Evolutionary conservation across 2,329 filamentous ascomycete genomes (phyloP).

Genomic region (Colletotrichum endophyticum): DNA sequence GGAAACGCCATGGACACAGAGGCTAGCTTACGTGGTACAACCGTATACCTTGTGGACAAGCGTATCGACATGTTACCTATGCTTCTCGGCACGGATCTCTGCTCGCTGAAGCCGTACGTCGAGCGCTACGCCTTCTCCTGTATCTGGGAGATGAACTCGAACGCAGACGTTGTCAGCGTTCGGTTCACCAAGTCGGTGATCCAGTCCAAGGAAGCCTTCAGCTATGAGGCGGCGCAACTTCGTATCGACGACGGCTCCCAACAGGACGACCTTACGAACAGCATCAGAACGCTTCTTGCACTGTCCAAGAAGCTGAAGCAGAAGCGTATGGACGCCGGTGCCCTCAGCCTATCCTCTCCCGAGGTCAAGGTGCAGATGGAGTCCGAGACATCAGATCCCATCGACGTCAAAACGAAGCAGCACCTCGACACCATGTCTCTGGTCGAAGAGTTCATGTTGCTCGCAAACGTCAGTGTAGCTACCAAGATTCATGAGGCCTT

Average conservation of each 20-base stretch:
- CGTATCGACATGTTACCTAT: slow-evolving; percentile 99
- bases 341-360: slow-evolving; percentile 93
- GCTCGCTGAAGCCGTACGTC: slow-evolving; percentile 97
- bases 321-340: slow-evolving; percentile 95
- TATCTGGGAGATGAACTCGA: slow-evolving; percentile 84
- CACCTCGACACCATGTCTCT: slow-evolving; percentile 95
- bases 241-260: slow-evolving; percentile 90
- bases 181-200: slow-evolving; percentile 98
- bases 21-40: slow-evolving; percentile 91
- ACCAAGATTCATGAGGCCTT: slow-evolving; percentile 89
- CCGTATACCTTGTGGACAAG: slow-evolving; percentile 97
- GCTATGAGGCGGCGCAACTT: slow-evolving; percentile 94
- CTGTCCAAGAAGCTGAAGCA: slow-evolving; percentile 93
- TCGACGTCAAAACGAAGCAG: slow-evolving; percentile 95
- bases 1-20: slow-evolving; percentile 97
- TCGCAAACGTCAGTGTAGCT: slow-evolving; percentile 95
- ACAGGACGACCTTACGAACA: slow-evolving; percentile 85
- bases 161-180: slow-evolving; percentile 85
- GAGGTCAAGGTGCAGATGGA: slow-evolving; percentile 96
- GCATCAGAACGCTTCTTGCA: slow-evolving; percentile 85
- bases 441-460: slow-evolving; percentile 98
- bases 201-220: slow-evolving; percentile 94
- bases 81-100: slow-evolving; percentile 93
- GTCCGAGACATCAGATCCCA: slow-evolving; percentile 92
- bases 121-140: slow-evolving; percentile 89